Evolutionary conservation across 306 rosid genomes (phyloP), one percentile per base, ranked within the genome.

Genomic region (Echinosophora koreensis): DNA sequence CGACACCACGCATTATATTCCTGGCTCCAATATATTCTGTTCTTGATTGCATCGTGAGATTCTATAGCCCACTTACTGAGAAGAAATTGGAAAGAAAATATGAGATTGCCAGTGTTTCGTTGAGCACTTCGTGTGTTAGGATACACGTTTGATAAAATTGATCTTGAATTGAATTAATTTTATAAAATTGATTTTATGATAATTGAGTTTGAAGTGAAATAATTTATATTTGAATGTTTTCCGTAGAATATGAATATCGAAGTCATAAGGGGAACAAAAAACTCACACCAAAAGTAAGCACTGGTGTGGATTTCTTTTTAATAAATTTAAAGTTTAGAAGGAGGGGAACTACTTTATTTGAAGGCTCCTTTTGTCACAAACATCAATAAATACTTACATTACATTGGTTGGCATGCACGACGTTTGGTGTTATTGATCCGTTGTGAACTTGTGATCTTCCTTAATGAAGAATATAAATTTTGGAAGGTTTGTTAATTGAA

Each of bases 61-160:
- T 80, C 37, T 80, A 69, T 56, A 32, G 74, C 73, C 74, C 74
- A 80, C 79, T 77, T 77, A 67, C 17, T 44, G 15, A 58, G 42
- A 55, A 44, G 16, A 14, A 14, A 4, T 51, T 76, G 52, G 17
- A 63, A 17, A 14, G 32, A 76, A 58, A 65, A 54, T n/a, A n/a
- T 8, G 1, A 78, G 60, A 59, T 15, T 8, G 28, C 32, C 6
- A 12, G 72, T 68, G 70, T 58, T 59, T 13, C 16, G 14, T 56
- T 16, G 16, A 66, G 32, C n/a, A n/a, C n/a, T n/a, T n/a, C n/a
- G n/a, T n/a, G n/a, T n/a, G n/a, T n/a, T n/a, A n/a, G n/a, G n/a
- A n/a, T n/a, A n/a, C n/a, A n/a, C n/a, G n/a, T n/a, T n/a, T n/a
- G n/a, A n/a, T n/a, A n/a, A n/a, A n/a, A n/a, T n/a, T n/a, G n/a